phyloP scores from a whole-genome alignment of 495 filamentous ascomycete species.

The Hypoxylon perforatum region DNA sequence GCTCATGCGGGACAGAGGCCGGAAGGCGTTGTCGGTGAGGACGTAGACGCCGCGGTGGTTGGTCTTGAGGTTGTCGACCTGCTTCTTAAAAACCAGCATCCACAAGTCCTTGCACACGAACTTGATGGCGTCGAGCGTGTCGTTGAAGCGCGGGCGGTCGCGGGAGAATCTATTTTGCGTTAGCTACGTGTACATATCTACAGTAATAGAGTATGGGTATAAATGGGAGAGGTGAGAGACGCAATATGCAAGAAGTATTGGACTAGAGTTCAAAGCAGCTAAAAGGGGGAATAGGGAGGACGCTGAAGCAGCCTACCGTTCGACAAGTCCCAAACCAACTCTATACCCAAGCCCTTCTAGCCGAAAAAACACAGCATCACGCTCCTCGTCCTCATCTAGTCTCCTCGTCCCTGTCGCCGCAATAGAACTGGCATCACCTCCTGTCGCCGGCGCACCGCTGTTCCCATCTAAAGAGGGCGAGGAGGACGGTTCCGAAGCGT shows the following conservation, averaged over 20 bases:
- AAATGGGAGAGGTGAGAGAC: slow-evolving; percentile 70
- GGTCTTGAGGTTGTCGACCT: slow-evolving; percentile 97
- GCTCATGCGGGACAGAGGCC: slow-evolving; percentile 88
- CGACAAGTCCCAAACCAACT: slow-evolving; percentile 91
- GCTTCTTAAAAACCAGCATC: slow-evolving; percentile 93
- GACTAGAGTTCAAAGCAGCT: slow-evolving; percentile 16
- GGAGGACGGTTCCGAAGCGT: slow-evolving; percentile 39
- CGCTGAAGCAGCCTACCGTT: slow-evolving; percentile 72
- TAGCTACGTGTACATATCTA: background rate
- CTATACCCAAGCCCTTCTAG: slow-evolving; percentile 90
- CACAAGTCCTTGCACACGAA: slow-evolving; percentile 98
- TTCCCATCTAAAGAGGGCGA: background rate
- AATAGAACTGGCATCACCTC: slow-evolving; percentile 21
- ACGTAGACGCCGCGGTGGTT: slow-evolving; percentile 98
- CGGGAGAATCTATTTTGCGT: slow-evolving; percentile 75
- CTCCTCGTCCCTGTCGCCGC: slow-evolving; percentile 28
- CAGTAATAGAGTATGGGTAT: slow-evolving; percentile 53
- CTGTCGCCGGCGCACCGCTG: slow-evolving; percentile 1
- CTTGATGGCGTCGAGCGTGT: slow-evolving; percentile 93
- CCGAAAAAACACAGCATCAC: slow-evolving; percentile 84
- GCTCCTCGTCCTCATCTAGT: slow-evolving; percentile 76
- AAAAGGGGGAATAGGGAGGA: slow-evolving; percentile 52
- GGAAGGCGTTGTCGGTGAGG: slow-evolving; percentile 92
- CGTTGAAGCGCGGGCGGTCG: slow-evolving; percentile 85
- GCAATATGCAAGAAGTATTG: slow-evolving; percentile 38